These are phyloP conservation scores for Aegilops sharonensis DNA, from an alignment of 176 grass and related monocot genomes.

Conservation along the genomic window DNA sequence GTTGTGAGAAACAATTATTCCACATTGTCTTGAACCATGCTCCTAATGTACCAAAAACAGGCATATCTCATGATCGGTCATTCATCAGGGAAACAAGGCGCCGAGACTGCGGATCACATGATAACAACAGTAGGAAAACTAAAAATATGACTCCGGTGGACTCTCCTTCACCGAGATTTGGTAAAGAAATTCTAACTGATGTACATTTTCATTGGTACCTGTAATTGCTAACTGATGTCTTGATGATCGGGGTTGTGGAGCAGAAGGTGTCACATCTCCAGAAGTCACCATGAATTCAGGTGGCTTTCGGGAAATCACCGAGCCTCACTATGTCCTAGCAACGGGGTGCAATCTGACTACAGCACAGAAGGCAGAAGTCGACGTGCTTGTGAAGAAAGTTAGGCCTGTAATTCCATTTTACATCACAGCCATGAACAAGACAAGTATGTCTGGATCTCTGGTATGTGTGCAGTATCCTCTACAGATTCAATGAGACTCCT, in stretches of 20 bases:
- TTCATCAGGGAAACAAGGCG: neutral
- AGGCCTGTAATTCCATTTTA: slow-evolving; percentile 29
- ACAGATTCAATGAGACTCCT: neutral
- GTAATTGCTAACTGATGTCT: neutral
- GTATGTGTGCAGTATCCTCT: neutral
- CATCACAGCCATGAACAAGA: neutral
- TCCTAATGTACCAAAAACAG: slow-evolving; percentile 3
- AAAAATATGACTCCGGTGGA: neutral
- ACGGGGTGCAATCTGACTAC: slow-evolving; percentile 12
- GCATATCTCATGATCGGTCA: neutral
- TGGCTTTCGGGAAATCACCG: neutral
- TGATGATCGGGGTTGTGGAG: neutral
- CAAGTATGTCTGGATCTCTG: slow-evolving; percentile 10
- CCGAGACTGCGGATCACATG: neutral
- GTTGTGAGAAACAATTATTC: slow-evolving; percentile 38
- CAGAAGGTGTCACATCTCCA: neutral
- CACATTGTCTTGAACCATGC: neutral
- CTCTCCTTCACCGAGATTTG: slow-evolving; percentile 1
- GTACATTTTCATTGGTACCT: neutral
- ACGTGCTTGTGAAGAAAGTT: slow-evolving; percentile 5
- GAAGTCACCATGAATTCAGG: neutral
- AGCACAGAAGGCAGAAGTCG: neutral
- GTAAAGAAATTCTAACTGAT: neutral
- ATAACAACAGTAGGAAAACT: neutral
- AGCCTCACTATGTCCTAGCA: neutral